Base-by-base conservation (phyloP, 106 monocot genomes). In the Platanthera zijinensis region DNA sequence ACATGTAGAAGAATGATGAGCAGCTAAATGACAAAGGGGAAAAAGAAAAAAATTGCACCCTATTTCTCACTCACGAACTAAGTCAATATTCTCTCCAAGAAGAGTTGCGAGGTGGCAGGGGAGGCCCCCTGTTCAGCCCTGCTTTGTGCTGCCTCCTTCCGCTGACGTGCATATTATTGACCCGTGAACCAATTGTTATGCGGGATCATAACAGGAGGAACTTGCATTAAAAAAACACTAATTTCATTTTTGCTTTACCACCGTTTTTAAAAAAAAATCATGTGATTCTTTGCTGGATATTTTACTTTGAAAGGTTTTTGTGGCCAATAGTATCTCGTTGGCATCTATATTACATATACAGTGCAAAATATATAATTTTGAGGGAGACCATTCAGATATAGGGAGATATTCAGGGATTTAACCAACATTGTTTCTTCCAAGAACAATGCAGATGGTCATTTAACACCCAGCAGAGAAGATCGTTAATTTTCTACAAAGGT, bases 11-110 rank as follows among this genome's bases (percentile, higher is more conserved):
- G 19, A 59, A 59, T 11, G 59, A 18, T 1, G 18, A 59, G 19
- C 18, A 59, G 59, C 59, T 18, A 59, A 59, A 59, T 59, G 18
- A 59, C n/a, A 59, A 59, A 59, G 32, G 12, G 12, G 25, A 25
- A 25, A 25, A 25, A 0, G 25, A 25, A 25, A 25, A 19, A 21
- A 19, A 5, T 19, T 19, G 4, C n/a, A 17, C 25, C 74, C 52
- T 51, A 39, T 19, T 52, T 54, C 17, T 6, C 28, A 30, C 89
- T 72, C 50, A 96, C 96, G 78, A 92, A 93, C 66, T 90, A 92
- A 7, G 93, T 89, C 96, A 96, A 86, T 77, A 96, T 96, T 49
- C 96, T 54, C 69, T 93, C 93, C 84, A 96, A 75, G 62, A 96
- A 85, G 73, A 96, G 87, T 83, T 91, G 96, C 8, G 96, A 96